Conservation (phyloP, 345 rosid species). For the Eucalyptus cloeziana region DNA sequence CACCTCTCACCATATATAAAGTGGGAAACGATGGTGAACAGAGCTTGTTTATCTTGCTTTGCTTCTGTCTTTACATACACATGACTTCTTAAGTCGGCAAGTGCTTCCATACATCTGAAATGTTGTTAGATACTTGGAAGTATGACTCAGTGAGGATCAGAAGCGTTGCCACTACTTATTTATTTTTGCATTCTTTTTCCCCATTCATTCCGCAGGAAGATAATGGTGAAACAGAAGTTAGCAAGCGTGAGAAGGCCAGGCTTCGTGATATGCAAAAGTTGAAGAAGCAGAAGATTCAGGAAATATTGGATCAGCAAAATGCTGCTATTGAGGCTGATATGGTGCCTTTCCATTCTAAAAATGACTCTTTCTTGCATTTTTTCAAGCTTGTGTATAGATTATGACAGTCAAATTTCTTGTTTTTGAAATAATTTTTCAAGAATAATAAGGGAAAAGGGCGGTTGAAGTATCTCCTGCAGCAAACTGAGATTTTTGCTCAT, state of each 20-base stretch:
- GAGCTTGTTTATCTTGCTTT: neutral
- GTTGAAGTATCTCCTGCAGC: constrained; percentile 86
- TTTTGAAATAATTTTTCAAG: constrained; percentile 20
- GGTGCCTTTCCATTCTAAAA: constrained; percentile 19
- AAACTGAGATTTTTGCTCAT: constrained; percentile 95
- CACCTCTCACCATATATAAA: neutral
- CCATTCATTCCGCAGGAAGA: constrained; percentile 26
- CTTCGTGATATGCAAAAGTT: constrained; percentile 80
- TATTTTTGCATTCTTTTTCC: neutral
- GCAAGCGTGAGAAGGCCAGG: constrained; percentile 86
- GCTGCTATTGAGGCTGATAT: constrained; percentile 94
- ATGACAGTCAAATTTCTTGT: neutral
- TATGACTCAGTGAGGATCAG: neutral
- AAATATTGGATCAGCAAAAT: constrained; percentile 80
- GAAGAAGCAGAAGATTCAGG: constrained; percentile 93
- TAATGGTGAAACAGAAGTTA: constrained; percentile 31
- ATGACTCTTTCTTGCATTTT: neutral
- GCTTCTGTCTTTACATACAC: neutral
- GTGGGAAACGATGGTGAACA: neutral
- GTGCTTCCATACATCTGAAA: neutral
- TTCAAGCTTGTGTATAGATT: neutral
- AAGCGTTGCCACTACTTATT: neutral
- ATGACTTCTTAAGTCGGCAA: neutral
- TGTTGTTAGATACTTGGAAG: neutral
- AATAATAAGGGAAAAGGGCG: constrained; percentile 87